Base-by-base conservation (phyloP, 768 basidiomycete genomes). In the Hirschioporus abietinus region DNA sequence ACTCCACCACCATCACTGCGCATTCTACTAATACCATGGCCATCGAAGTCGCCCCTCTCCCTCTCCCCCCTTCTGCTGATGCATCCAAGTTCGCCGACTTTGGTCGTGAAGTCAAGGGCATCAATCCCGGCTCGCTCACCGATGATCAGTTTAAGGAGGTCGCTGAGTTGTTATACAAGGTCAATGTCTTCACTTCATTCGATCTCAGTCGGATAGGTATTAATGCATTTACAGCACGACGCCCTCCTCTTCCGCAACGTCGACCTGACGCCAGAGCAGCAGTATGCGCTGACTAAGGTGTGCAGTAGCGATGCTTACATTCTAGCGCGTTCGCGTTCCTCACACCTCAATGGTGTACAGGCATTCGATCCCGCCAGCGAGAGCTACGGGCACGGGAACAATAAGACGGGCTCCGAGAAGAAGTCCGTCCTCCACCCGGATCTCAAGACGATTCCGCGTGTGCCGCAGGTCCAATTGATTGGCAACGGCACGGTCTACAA, bases 391-490 rank as follows among this genome's bases (percentile, higher is more conserved):
- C 93, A 95, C 72, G 92, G 93, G 1, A 93, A 93, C 76, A 92
- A 93, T 81, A 92, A 93, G 81, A 93, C 90, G 0, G 84, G 88
- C 65, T 78, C 79, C 59, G 87, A 88, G 24, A 84, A 82, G 71
- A 89, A 89, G 72, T 94, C 93, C 3, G 90, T 95, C 71, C 86
- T 95, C 17, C 92, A 94, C 73, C 91, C 93, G 0, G 91, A 95
- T 74, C 85, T 95, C 71, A 96, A 94, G 81, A 95, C 92, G 52
- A 93, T 96, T 68, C 93, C 95, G 0, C 84, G 89, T 25, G 88
- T 91, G 1, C 92, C 92, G 0, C 92, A 95, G 73, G 95, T 96
- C 0, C 95, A 96, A 75, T 87, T 96, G 65, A 95, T 96, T 73
- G 94, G 94, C 8, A 95, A 95, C 72, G 94, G 95, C 7, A 84